Evolutionary conservation across 108 stramenopile species (phyloP).

Genomic region (Pseudonitzschia multiseries): DNA sequence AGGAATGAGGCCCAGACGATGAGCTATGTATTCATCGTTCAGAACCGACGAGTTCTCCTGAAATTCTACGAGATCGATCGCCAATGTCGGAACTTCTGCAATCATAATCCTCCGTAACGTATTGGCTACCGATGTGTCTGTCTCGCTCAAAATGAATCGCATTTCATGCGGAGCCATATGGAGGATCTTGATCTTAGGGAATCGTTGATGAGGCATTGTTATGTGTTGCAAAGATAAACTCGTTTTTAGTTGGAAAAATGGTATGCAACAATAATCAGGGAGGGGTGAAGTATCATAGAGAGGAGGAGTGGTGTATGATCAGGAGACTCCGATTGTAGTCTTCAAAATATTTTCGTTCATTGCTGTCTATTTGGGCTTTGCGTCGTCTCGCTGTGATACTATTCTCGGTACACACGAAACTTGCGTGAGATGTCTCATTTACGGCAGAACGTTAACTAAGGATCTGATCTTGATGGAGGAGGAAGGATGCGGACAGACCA

Average conservation of each 20-base stretch:
- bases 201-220: constrained; percentile 86
- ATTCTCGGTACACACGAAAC: too few relatives aligned
- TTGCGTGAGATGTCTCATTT: too few relatives aligned
- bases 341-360: too few relatives aligned
- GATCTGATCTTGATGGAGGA: too few relatives aligned
- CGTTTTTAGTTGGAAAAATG: not conserved
- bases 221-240: not conserved
- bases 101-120: constrained; percentile 95
- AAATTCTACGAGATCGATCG: constrained; percentile 96
- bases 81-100: constrained; percentile 94
- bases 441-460: too few relatives aligned
- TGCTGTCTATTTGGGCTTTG: too few relatives aligned
- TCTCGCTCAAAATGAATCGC: constrained; percentile 89
- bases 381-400: too few relatives aligned
- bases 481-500: too few relatives aligned
- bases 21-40: constrained; percentile 97
- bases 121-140: constrained; percentile 95
- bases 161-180: constrained; percentile 78
- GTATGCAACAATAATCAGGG: too few relatives aligned
- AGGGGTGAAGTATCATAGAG: too few relatives aligned
- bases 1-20: constrained; percentile 95
- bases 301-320: too few relatives aligned
- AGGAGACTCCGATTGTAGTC: too few relatives aligned
- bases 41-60: constrained; percentile 90
- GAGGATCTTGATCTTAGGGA: constrained; percentile 81